Evolutionary conservation across 129 eudicot genomes (phyloP), one percentile per base, ranked within the genome.

Genomic region (Chrysanthemum lavandulifolium): DNA sequence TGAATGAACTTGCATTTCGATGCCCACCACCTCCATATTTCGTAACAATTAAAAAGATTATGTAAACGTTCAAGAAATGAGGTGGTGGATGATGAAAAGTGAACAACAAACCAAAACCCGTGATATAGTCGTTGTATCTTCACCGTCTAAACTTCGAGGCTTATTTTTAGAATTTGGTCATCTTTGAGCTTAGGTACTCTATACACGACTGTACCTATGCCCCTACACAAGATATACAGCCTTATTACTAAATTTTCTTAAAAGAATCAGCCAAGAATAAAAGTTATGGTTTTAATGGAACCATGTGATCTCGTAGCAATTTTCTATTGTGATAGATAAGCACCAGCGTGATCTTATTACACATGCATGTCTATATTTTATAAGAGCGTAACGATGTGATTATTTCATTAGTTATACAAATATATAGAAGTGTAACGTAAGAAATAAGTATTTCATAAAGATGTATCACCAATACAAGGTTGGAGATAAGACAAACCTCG

Each of bases 1-100:
- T 79, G 72, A 89, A 93, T 6, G 97, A 93, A 76, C 97, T 93
- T 7, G 98, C 98, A 80, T 86, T 89, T 59, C 86, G 82, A 81
- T 93, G 97, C 12, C 98, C 98, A 33, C 98, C 98, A 25, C 97
- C 98, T 63, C 98, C 92, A 64, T 78, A 86, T 79, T 79, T 78
- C 95, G 76, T 69, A 54, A 49, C 27, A 0, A 75, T 40, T 5
- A 49, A 61, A 77, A 27, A 13, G 12, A 47, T 49, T 2, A n/a
- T 6, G 12, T 43, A 21, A 31, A 58, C 25, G n/a, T 58, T 58
- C 10, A 19, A 58, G 33, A 58, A 58, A 19, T 9, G 1, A 61
- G 14, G 23, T 56, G 61, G 25, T 1, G 4, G 68, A 2, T 1
- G 68, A 63, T 13, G 33, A 10, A 21, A 16, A 31, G 56, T 50